Percentiles rank a stretch among this genome's conserved stretches.
Evolutionary conservation across 352 stramenopile species (phyloP).

Genomic region (Phytophthora chlamydospora): DNA sequence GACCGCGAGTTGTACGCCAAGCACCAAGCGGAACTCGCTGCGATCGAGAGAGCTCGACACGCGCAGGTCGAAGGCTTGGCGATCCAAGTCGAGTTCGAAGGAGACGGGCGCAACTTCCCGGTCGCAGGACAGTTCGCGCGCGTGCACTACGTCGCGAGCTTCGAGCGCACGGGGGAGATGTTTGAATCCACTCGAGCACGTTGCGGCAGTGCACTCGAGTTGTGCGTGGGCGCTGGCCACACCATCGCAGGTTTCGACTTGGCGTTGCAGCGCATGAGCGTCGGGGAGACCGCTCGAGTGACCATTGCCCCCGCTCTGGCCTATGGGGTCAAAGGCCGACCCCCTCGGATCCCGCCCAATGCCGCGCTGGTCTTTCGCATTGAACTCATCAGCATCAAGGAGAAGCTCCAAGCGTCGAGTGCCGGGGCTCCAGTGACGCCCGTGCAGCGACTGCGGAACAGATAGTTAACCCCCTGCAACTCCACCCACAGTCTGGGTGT

Average conservation of each 20-base stretch:
- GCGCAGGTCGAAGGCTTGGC: slow-evolving; percentile 50
- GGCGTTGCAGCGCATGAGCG: slow-evolving; percentile 73
- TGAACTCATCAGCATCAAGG: slow-evolving; percentile 82
- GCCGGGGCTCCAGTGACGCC: slow-evolving; percentile 24
- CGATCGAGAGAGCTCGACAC: slow-evolving; percentile 46
- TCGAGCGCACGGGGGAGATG: slow-evolving; percentile 51
- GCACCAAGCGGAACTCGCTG: slow-evolving; percentile 52
- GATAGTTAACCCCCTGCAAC: slow-evolving; percentile 8
- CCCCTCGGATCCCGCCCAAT: slow-evolving; percentile 72
- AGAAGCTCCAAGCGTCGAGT: slow-evolving; percentile 55
- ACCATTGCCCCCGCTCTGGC: slow-evolving; percentile 69
- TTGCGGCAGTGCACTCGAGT: slow-evolving; percentile 60
- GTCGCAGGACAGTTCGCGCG: slow-evolving; percentile 66
- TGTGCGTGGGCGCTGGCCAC: slow-evolving; percentile 73
- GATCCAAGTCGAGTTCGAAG: slow-evolving; percentile 61
- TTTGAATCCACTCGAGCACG: slow-evolving; percentile 75
- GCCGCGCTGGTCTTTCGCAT: slow-evolving; percentile 80
- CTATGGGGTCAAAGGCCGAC: slow-evolving; percentile 73
- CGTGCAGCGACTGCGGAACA: slow-evolving; percentile 31
- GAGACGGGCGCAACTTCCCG: slow-evolving; percentile 64
- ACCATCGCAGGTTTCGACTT: slow-evolving; percentile 76
- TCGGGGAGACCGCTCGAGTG: slow-evolving; percentile 72
- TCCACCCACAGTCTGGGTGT: background rate
- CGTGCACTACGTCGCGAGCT: slow-evolving; percentile 73
- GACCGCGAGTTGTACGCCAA: slow-evolving; percentile 49